phyloP scores from a whole-genome alignment of 257 asterid species.

The Verbascum thapsus region DNA sequence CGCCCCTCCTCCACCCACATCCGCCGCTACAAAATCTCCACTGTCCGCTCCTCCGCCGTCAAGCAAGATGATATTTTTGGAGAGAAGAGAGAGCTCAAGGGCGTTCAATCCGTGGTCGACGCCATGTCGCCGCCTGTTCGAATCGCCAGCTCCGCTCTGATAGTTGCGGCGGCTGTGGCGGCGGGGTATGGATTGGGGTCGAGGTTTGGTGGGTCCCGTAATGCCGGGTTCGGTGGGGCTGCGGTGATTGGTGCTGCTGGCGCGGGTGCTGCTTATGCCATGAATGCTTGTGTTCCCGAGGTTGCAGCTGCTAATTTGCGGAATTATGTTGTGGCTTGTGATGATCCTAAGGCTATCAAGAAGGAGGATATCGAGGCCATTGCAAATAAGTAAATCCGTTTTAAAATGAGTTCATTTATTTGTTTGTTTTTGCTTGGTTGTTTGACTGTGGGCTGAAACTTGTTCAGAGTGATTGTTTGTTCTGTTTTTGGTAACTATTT shows the following conservation, averaged over 20 bases:
- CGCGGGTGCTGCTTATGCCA: slow-evolving; percentile 81
- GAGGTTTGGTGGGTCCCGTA: slow-evolving; percentile 72
- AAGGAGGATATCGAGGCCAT: slow-evolving; percentile 89
- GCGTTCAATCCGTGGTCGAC: slow-evolving; percentile 71
- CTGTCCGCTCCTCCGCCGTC: slow-evolving; percentile 1
- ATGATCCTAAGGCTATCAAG: slow-evolving; percentile 66
- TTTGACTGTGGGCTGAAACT: too few relatives aligned
- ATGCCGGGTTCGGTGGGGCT: slow-evolving; percentile 81
- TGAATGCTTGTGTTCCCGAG: slow-evolving; percentile 83
- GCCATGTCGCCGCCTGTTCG: slow-evolving; percentile 76
- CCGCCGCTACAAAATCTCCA: neutral
- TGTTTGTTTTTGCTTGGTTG: too few relatives aligned
- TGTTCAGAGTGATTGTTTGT: too few relatives aligned
- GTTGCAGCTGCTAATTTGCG: slow-evolving; percentile 87
- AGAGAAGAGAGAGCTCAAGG: slow-evolving; percentile 61
- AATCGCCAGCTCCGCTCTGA: slow-evolving; percentile 70
- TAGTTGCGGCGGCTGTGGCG: slow-evolving; percentile 70
- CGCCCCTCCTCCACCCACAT: neutral
- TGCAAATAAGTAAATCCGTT: slow-evolving; percentile 53
- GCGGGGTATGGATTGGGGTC: slow-evolving; percentile 89
- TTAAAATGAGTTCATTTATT: too few relatives aligned
- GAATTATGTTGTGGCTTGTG: slow-evolving; percentile 76
- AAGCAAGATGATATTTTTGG: slow-evolving; percentile 72
- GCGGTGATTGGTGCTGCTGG: slow-evolving; percentile 82
- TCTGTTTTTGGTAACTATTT: too few relatives aligned